Evolutionary conservation across 225 moss, liverwort and hornwort species (phyloP).

Genomic region (Anthoceros angustus): DNA sequence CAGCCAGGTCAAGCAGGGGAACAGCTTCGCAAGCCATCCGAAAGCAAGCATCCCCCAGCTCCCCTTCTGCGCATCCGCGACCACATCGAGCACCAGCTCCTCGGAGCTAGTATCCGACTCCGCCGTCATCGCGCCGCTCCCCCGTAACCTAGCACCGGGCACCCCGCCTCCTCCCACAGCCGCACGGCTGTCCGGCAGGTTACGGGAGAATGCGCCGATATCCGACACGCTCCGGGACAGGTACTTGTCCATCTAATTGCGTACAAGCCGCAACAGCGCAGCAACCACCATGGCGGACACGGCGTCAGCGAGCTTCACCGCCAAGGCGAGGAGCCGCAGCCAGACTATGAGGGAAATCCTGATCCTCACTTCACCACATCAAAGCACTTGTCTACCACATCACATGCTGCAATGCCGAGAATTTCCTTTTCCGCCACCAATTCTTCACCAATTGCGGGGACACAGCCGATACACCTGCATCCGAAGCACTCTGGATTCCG

Average conservation of each 20-base stretch:
- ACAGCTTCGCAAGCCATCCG: slow-evolving; percentile 19
- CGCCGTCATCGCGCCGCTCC: neutral
- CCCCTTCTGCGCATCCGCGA: neutral
- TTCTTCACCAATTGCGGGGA: neutral
- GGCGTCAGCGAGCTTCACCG: neutral
- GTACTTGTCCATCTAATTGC: neutral
- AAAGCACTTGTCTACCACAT: neutral
- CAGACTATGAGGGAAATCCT: neutral
- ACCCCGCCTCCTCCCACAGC: neutral
- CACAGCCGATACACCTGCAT: too few relatives aligned
- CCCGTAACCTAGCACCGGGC: too few relatives aligned
- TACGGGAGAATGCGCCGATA: neutral
- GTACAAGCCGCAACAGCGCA: neutral
- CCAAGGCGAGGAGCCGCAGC: neutral
- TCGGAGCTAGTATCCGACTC: neutral
- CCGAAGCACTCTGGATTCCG: too few relatives aligned
- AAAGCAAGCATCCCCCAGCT: neutral
- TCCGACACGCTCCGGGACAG: neutral
- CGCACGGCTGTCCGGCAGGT: neutral
- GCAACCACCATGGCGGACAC: neutral
- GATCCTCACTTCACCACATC: neutral
- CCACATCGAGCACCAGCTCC: neutral
- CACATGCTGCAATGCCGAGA: neutral
- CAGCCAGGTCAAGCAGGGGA: slow-evolving; percentile 73
- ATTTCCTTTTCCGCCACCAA: neutral